Evolutionary conservation across 78 protist genomes (phyloP).

Genomic region (Dictyostelium brefeldianum): DNA sequence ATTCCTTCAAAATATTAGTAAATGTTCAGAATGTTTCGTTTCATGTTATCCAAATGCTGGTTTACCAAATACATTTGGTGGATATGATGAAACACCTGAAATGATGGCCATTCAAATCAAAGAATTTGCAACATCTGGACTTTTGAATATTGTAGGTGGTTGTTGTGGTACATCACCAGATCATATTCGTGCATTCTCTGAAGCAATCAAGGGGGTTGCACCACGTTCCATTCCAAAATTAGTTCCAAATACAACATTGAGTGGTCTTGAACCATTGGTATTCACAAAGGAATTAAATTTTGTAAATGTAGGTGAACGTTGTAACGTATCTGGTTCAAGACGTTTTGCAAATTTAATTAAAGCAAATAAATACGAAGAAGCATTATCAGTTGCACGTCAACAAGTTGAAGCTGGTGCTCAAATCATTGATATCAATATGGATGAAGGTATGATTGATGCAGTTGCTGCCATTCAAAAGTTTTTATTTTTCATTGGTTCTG

Average conservation of each 20-base stretch:
- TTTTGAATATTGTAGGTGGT: conserved; percentile 97
- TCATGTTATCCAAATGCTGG: conserved; percentile 98
- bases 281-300: conserved; percentile 86
- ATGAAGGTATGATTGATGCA: conserved; percentile 98
- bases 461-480: conserved; percentile 93
- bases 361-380: conserved; percentile 92
- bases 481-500: conserved; percentile 93
- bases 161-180: conserved; percentile 99
- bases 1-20: conserved; percentile 84
- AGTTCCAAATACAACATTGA: conserved; percentile 47
- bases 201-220: conserved; percentile 50
- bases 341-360: conserved; percentile 92
- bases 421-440: conserved; percentile 98
- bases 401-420: conserved; percentile 98
- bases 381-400: conserved; percentile 89
- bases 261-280: conserved; percentile 94
- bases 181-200: conserved; percentile 95
- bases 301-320: conserved; percentile 99
- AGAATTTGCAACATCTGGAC: conserved; percentile 90
- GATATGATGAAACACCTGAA: conserved; percentile 96
- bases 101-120: conserved; percentile 81
- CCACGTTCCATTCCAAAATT: conserved; percentile 50
- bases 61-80: conserved; percentile 98
- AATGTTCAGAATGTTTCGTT: conserved; percentile 43
- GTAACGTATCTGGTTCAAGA: conserved; percentile 99